Evolutionary conservation across 2,329 filamentous ascomycete species (phyloP).

Genomic region (Xylaria sp.): DNA sequence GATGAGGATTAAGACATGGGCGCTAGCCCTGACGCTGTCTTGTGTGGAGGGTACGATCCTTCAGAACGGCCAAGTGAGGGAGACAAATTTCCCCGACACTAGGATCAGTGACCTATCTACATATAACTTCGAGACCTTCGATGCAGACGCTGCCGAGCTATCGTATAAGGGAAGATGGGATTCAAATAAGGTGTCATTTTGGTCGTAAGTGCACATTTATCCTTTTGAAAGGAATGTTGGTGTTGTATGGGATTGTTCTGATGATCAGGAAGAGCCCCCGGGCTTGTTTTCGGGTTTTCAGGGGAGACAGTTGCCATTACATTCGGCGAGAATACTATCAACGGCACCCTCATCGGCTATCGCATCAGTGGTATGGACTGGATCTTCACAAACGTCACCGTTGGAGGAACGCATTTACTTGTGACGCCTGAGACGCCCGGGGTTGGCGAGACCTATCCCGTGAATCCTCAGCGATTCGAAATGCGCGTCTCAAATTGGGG

Average conservation of each 20-base stretch:
- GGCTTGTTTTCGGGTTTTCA: constrained; percentile 66
- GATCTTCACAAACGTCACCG: constrained; percentile 70
- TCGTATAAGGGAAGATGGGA: constrained; percentile 73
- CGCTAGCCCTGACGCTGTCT: constrained; percentile 35
- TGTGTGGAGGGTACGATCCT: constrained; percentile 50
- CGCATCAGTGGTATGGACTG: constrained; percentile 69
- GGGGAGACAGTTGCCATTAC: constrained; percentile 64
- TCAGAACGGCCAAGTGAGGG: constrained; percentile 56
- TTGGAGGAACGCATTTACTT: constrained; percentile 66
- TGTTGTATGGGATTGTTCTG: constrained; percentile 13
- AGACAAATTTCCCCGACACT: constrained; percentile 56
- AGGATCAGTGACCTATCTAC: constrained; percentile 48
- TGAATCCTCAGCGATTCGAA: constrained; percentile 63
- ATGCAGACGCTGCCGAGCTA: constrained; percentile 63
- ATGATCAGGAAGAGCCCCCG: constrained; percentile 56
- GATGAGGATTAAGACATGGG: constrained; percentile 36
- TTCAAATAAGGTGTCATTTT: constrained; percentile 68
- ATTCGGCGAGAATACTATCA: constrained; percentile 63
- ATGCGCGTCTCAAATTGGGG: constrained; percentile 71
- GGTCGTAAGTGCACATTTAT: constrained; percentile 59
- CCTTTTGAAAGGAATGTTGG: neutral
- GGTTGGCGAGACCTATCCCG: constrained; percentile 56
- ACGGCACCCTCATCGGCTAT: constrained; percentile 65
- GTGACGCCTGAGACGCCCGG: constrained; percentile 59
- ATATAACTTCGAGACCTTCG: constrained; percentile 58